These are phyloP conservation scores for Venturia pyrina DNA, from an alignment of 2,329 filamentous ascomycete species.

Conservation along the genomic window DNA sequence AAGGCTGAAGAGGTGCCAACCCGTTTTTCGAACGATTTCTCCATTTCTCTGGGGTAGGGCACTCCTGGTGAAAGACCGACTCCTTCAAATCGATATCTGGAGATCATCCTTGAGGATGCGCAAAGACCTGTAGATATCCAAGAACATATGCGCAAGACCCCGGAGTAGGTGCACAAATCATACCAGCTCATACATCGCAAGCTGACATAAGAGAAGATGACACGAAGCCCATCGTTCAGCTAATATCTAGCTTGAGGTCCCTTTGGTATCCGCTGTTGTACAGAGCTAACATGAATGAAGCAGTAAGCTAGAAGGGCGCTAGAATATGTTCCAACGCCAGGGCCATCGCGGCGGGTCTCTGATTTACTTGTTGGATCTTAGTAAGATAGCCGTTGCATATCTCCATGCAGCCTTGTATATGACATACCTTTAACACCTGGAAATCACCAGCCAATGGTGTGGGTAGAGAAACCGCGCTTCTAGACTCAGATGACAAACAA, in stretches of 20 bases:
- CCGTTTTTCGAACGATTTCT: background rate
- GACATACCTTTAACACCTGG: background rate
- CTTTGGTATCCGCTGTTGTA: background rate
- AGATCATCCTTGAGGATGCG: background rate
- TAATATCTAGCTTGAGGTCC: background rate
- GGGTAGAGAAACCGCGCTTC: background rate
- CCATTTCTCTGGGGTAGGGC: background rate
- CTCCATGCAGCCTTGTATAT: background rate
- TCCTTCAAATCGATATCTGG: background rate
- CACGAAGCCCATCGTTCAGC: background rate
- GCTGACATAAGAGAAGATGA: background rate
- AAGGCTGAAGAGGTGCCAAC: background rate
- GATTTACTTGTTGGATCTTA: background rate
- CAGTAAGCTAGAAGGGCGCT: slow-evolving; percentile 3
- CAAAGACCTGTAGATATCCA: background rate
- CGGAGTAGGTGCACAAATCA: background rate
- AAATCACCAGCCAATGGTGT: background rate
- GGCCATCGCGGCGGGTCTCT: background rate
- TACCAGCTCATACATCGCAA: background rate
- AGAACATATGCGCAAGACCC: background rate
- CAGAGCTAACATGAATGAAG: background rate
- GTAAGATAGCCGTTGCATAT: background rate
- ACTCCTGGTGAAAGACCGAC: background rate
- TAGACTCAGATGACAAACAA: background rate
- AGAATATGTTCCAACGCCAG: background rate